Evolutionary conservation across 768 basidiomycete genomes (phyloP), one percentile per base, ranked within the genome.

Genomic region (Ephemerocybe angulata): DNA sequence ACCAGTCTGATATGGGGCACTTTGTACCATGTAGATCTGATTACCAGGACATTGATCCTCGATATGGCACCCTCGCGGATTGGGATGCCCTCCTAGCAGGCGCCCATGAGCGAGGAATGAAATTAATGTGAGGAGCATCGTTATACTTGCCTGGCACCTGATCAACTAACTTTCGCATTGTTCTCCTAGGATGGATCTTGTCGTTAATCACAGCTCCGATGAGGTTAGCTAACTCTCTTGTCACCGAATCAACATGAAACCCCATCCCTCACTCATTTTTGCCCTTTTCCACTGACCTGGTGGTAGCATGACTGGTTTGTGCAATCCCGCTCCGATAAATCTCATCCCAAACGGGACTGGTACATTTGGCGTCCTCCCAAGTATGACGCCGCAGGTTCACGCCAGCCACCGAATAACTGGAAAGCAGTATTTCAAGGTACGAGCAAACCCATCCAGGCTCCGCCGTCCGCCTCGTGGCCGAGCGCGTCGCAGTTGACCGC

Each of bases 401-500:
- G 78, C 22, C 68, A 72, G 1, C 84, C 86, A 5, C 88, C 88
- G 0, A 87, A 88, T 65, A 90, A 90, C 63, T 89, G 88, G 88
- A 75, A 75, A 59, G 81, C 85, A 0, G 68, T 76, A 17, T 87
- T 88, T 63, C 80, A 86, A 71, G 84, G 86, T 80, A 48, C 3
- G 67, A 60, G 37, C 7, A 38, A n/a, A 5, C 52, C 50, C 3
- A 28, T 25, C 43, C 11, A 21, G n/a, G n/a, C n/a, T n/a, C n/a
- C n/a, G n/a, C n/a, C n/a, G n/a, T n/a, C n/a, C n/a, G n/a, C n/a
- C n/a, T n/a, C n/a, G n/a, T n/a, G n/a, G n/a, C n/a, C n/a, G n/a
- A n/a, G n/a, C n/a, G n/a, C n/a, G n/a, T n/a, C n/a, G n/a, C n/a
- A n/a, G n/a, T n/a, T n/a, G n/a, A n/a, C n/a, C n/a, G n/a, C n/a